These are phyloP conservation scores for Berberis vulgaris DNA, from an alignment of 164 flowering plant genomes.

Conservation along the genomic window DNA sequence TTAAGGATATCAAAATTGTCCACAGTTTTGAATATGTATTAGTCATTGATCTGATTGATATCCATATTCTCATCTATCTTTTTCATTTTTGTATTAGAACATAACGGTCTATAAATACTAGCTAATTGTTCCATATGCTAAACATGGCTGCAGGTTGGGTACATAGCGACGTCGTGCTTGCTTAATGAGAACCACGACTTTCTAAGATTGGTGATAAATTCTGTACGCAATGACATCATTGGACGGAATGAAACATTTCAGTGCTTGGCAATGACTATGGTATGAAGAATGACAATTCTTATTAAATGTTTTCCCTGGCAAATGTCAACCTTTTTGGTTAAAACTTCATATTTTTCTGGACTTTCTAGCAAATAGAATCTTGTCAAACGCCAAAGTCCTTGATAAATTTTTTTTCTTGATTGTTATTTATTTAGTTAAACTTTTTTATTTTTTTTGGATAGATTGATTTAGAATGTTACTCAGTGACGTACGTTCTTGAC, in stretches of 20 bases:
- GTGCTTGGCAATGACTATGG: conserved; percentile 96
- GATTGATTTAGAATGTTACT: too few species aligned
- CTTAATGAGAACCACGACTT: conserved; percentile 98
- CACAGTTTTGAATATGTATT: too few species aligned
- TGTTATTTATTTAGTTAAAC: too few species aligned
- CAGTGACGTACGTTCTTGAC: too few species aligned
- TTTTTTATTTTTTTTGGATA: too few species aligned
- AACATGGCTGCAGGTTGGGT: conserved; percentile 78
- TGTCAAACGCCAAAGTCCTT: too few species aligned
- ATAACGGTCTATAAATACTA: background rate
- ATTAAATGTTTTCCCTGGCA: background rate
- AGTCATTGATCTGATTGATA: background rate
- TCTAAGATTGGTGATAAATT: conserved; percentile 85
- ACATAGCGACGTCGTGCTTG: conserved; percentile 85
- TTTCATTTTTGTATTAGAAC: background rate
- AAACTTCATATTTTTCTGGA: too few species aligned
- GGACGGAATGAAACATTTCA: conserved; percentile 99
- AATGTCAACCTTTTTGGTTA: too few species aligned
- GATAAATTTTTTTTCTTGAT: too few species aligned
- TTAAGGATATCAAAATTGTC: too few species aligned
- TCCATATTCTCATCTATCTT: background rate
- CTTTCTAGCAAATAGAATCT: too few species aligned
- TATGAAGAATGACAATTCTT: conserved; percentile 19
- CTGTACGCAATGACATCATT: conserved; percentile 96
- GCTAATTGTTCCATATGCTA: conserved; percentile 1